Evolutionary conservation across 1,139 yeast species (phyloP), one percentile per base, ranked within the genome.

Genomic region (Casaregolazyma suthepensis): DNA sequence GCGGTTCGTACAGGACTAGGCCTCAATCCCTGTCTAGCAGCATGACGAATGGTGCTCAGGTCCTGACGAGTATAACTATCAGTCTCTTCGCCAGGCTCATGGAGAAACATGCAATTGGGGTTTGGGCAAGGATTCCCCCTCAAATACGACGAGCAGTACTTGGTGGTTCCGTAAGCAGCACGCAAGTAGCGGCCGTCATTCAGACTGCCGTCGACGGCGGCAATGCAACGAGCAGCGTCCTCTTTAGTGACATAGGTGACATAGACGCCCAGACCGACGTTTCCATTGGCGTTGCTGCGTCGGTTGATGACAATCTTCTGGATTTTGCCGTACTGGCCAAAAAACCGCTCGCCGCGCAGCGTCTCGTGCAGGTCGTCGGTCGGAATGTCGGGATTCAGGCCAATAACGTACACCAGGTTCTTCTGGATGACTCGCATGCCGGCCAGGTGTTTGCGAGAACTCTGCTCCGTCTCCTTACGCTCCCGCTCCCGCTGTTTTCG

Each of bases 41-140:
- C 65, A 57, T 71, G 75, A 64, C 87, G 90, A 66, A 87, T 87
- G 15, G 95, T 87, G 13, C 91, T 84, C 66, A 90, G 77, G 67
- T 91, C 97, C 68, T 91, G 94, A 71, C 96, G 83, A 37, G 96
- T 88, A 71, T 89, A 93, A 6, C 96, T 85, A 65, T 94, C 99
- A 1, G 98, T 98, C 69, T 94, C 99, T 73, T 94, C 99, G 56
- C 99, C 99, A 2, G 99, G 99, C 70, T 94, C 99, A 69, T 94
- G 99, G 64, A 94, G 77, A 66, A 93, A 94, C 99, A 94, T 94
- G 77, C 99, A 94, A 68, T 90, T 90, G 57, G 99, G 99, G 71
- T 94, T 94, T 56, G 96, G 99, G 72, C 99, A 94, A 19, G 95
- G 85, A 68, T 89, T 96, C 43, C 97, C 97, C 60, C 98, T 80